Conservation (phyloP, 2,329 filamentous ascomycete species). For the Gremmenia infestans region DNA sequence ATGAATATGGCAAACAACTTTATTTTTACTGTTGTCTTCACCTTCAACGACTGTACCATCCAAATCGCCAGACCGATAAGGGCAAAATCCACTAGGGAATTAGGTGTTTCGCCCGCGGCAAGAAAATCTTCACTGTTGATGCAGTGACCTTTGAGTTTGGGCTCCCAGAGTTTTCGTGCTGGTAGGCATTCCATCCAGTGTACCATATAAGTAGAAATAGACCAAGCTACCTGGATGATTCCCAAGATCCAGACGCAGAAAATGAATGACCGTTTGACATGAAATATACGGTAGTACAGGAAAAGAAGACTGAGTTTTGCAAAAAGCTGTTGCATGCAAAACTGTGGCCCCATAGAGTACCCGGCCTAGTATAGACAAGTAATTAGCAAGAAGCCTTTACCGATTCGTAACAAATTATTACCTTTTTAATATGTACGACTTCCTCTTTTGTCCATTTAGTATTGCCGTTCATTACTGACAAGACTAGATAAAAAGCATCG, state of each 20-base stretch:
- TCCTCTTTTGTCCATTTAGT: background rate
- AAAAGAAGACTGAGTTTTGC: background rate
- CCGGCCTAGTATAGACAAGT: background rate
- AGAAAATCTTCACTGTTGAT: background rate
- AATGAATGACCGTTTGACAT: background rate
- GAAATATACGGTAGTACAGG: background rate
- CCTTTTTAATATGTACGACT: background rate
- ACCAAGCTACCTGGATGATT: background rate
- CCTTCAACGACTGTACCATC: background rate
- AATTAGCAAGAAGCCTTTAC: background rate
- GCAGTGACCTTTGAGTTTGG: background rate
- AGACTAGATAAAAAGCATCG: background rate
- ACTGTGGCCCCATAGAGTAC: background rate
- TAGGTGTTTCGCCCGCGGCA: background rate
- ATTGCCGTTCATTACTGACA: background rate
- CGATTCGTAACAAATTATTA: background rate
- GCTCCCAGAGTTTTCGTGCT: background rate
- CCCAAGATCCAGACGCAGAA: background rate
- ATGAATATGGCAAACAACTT: background rate
- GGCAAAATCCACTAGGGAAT: background rate
- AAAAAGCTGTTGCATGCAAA: background rate
- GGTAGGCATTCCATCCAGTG: background rate
- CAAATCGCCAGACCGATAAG: background rate
- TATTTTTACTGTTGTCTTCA: background rate
- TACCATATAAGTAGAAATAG: background rate